Base-by-base conservation (phyloP, 139 green algal genomes). In the Edaphochlamys debaryana region DNA sequence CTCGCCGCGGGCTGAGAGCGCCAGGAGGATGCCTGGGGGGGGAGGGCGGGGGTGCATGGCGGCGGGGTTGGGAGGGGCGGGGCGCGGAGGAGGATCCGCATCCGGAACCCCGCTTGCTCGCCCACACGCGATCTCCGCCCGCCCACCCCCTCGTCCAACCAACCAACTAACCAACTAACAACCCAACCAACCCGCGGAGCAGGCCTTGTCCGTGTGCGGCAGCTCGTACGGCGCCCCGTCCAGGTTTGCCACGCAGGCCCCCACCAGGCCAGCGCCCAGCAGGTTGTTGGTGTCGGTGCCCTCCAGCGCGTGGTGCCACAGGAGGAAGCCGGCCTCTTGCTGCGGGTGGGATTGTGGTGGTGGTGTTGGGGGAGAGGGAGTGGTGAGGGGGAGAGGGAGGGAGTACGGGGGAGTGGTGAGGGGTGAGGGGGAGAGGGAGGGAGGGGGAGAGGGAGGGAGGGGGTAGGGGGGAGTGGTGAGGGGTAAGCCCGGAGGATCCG, bases 241-340 rank as follows among this genome's bases (percentile, higher is more conserved):
- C 34, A 79, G 52, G 52, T 54, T 52, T 27, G 72, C 5, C 29
- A 79, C 17, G 54, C 72, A 67, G 34, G 72, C 52, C 52, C 25
- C 1, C 11, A 79, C 13, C 5, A 79, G 34, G 25, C 72, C 72
- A 0, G 36, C 72, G 22, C 36, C 34, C 23, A 67, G 6, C 34
- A 79, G 72, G 23, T 6, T 36, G 34, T 1, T 9, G 0, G 54
- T 29, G 36, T 36, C 20, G 29, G 67, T 36, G 9, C 72, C 72
- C 8, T 79, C 72, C 72, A 79, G 36, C 32, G 52, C 72, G 29
- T 79, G 72, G 36, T 79, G 72, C 72, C 72, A 79, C 37, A 79
- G 54, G 1, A 79, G 72, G 72, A 79, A 79, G 34, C 72, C 52
- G 2, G 72, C 72, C 36, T 79, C 72, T 79, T 79, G 72, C 72